These are phyloP conservation scores for Sphaerulina vaccinii DNA, from an alignment of 2,329 filamentous ascomycete genomes.

Conservation along the genomic window DNA sequence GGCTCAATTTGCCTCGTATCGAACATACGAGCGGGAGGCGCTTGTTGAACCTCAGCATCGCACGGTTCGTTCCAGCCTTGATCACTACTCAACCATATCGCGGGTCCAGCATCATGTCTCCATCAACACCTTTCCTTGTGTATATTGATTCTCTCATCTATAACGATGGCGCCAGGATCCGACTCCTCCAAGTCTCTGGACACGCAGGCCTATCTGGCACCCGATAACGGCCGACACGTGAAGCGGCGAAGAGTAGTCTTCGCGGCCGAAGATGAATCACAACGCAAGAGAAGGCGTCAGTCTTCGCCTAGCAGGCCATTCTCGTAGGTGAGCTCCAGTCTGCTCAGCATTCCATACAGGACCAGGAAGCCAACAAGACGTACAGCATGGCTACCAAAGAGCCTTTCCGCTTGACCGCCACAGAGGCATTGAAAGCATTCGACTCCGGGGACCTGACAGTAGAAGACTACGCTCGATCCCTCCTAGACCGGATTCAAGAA, in stretches of 20 bases:
- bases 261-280: slow-evolving; percentile 7
- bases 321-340: slow-evolving; percentile 15
- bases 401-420: slow-evolving; percentile 43
- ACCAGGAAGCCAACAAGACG: too few species aligned
- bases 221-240: slow-evolving; percentile 7
- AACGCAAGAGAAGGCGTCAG: slow-evolving; percentile 2
- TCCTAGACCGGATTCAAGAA: slow-evolving; percentile 48
- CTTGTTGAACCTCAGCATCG: too few species aligned
- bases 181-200: slow-evolving; percentile 1
- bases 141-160: too few species aligned
- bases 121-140: too few species aligned
- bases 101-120: too few species aligned
- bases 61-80: too few species aligned
- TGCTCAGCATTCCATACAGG: too few species aligned
- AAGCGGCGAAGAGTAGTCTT: slow-evolving; percentile 16
- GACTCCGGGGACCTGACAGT: slow-evolving; percentile 47
- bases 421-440: slow-evolving; percentile 43
- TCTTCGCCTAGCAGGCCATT: background rate
- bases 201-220: slow-evolving; percentile 6
- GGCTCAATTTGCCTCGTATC: too few species aligned
- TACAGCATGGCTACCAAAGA: slow-evolving; percentile 6
- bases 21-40: too few species aligned
- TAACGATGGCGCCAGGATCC: slow-evolving; percentile 2
- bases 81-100: too few species aligned
- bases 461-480: slow-evolving; percentile 49